These are phyloP conservation scores for Stenogyne calaminthoides DNA, from an alignment of 305 asterid species.

Conservation along the genomic window DNA sequence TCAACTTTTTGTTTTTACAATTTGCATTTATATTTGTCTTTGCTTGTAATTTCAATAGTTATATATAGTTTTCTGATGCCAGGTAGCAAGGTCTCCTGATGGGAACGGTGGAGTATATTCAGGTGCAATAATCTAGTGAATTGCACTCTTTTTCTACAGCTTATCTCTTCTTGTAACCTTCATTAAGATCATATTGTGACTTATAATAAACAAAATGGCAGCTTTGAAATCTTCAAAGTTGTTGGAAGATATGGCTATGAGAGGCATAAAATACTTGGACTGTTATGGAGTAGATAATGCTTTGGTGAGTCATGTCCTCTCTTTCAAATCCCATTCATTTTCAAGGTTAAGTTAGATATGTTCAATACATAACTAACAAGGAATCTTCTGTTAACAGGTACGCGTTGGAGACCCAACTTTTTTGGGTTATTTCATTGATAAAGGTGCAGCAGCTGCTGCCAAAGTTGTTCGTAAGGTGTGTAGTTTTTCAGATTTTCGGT, in stretches of 20 bases:
- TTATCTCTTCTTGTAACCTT: slow-evolving; percentile 17
- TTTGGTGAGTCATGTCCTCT: slow-evolving; percentile 54
- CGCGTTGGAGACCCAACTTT: slow-evolving; percentile 98
- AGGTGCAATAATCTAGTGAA: slow-evolving; percentile 42
- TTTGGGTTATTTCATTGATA: slow-evolving; percentile 93
- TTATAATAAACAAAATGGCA: slow-evolving; percentile 40
- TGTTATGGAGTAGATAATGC: slow-evolving; percentile 99
- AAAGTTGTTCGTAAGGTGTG: slow-evolving; percentile 79
- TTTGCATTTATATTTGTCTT: slow-evolving; percentile 7
- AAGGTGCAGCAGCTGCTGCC: slow-evolving; percentile 88
- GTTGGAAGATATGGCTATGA: slow-evolving; percentile 87
- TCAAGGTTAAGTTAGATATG: slow-evolving; percentile 13
- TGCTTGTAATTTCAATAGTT: slow-evolving; percentile 10
- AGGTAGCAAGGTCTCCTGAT: slow-evolving; percentile 98
- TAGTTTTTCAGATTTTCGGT: slow-evolving; percentile 9
- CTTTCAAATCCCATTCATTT: slow-evolving; percentile 2
- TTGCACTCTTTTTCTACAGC: slow-evolving; percentile 15
- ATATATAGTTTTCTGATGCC: slow-evolving; percentile 47
- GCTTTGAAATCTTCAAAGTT: slow-evolving; percentile 78
- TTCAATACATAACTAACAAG: slow-evolving; percentile 25
- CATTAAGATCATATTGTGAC: slow-evolving; percentile 16
- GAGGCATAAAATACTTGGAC: slow-evolving; percentile 91
- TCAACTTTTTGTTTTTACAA: background rate
- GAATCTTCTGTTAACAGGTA: slow-evolving; percentile 55
- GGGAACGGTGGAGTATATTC: slow-evolving; percentile 99